These are phyloP conservation scores for Phialophora verrucosa DNA, from an alignment of 2,329 filamentous ascomycete species.

Conservation along the genomic window DNA sequence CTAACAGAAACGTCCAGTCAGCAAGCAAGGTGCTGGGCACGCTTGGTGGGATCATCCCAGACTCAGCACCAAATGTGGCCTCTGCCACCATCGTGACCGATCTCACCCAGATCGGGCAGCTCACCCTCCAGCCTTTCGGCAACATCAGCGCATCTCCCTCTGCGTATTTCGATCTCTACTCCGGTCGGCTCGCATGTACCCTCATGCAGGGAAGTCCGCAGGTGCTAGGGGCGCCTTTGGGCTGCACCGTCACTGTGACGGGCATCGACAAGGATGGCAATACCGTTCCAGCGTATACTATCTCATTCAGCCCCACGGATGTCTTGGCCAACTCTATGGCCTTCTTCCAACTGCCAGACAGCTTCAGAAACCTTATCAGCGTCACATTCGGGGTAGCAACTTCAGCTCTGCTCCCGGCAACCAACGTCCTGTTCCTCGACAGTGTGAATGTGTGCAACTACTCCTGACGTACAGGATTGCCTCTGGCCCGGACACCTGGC, in stretches of 20 bases:
- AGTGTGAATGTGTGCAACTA: slow-evolving; percentile 8
- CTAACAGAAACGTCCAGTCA: not conserved
- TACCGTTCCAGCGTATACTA: not conserved
- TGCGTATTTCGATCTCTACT: slow-evolving; percentile 3
- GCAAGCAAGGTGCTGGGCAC: not conserved
- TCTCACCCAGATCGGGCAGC: not conserved
- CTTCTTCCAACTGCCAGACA: slow-evolving; percentile 4
- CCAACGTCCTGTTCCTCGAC: slow-evolving; percentile 3
- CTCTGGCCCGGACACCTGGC: too few species aligned
- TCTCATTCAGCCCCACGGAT: slow-evolving; percentile 3
- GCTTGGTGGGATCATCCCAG: not conserved
- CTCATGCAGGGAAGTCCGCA: slow-evolving; percentile 4
- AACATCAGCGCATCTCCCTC: slow-evolving; percentile 15
- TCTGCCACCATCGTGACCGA: not conserved
- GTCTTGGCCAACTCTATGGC: not conserved
- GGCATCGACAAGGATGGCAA: slow-evolving; percentile 3
- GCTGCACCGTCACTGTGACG: slow-evolving; percentile 1
- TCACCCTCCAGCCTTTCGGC: slow-evolving; percentile 11
- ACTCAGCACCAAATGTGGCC: slow-evolving; percentile 2
- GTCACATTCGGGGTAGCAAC: slow-evolving; percentile 13
- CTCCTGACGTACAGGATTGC: not conserved
- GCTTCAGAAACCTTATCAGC: slow-evolving; percentile 12
- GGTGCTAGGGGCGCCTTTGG: not conserved
- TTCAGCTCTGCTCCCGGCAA: not conserved
- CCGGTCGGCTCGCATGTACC: slow-evolving; percentile 8